These are phyloP conservation scores for Pestalotiopsis fici DNA, from an alignment of 2,329 filamentous ascomycete species.

Conservation along the genomic window DNA sequence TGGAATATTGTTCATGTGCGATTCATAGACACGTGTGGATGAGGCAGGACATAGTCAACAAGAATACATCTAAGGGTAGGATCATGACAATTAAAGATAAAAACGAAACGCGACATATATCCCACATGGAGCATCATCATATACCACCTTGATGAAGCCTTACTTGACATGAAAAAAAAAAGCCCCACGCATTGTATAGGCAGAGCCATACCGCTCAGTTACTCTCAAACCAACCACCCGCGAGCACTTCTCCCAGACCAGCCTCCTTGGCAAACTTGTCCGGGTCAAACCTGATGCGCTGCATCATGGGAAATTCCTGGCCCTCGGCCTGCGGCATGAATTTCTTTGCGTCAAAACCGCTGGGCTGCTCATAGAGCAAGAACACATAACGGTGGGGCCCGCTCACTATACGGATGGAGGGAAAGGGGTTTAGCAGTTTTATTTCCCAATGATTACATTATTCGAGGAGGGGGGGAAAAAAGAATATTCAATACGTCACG, in stretches of 20 bases:
- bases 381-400: conserved; percentile 2
- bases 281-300: conserved; percentile 1
- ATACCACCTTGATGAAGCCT: too few relatives aligned
- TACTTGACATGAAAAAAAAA: too few relatives aligned
- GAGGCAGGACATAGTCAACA: too few relatives aligned
- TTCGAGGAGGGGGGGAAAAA: background rate
- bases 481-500: too few relatives aligned
- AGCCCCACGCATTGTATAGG: too few relatives aligned
- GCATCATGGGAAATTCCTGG: background rate
- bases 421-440: background rate
- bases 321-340: background rate
- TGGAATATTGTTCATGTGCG: too few relatives aligned
- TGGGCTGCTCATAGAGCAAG: background rate
- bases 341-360: background rate
- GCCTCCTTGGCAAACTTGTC: conserved; percentile 1
- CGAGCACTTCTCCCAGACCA: background rate
- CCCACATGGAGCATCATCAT: too few relatives aligned
- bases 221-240: background rate
- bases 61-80: too few relatives aligned
- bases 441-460: background rate
- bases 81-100: too few relatives aligned
- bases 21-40: too few relatives aligned
- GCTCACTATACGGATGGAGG: background rate
- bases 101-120: too few relatives aligned
- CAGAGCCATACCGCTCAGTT: too few relatives aligned